Base-by-base conservation (phyloP, 352 stramenopile species). In the Phytophthora nicotianae region DNA sequence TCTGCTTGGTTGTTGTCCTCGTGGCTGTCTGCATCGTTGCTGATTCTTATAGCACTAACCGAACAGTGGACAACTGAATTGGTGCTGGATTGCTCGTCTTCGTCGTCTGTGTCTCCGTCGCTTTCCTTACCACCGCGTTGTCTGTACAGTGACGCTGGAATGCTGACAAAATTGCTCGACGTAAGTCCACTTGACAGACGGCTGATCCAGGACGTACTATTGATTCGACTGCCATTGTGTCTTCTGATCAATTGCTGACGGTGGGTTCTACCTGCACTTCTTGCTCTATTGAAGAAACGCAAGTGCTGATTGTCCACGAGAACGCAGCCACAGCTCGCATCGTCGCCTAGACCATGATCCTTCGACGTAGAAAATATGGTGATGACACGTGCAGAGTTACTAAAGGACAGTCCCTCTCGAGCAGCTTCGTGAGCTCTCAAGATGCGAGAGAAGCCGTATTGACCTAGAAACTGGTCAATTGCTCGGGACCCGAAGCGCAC, bases 351-450 rank as follows among this genome's bases (percentile, higher is more conserved):
- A 13, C 76, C 79, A 43, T 92, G 83, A 38, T 92, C 81, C 35
- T 88, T 89, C 10, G 81, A 90, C 1, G 81, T 91, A 4, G 79
- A 90, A 42, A 92, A 92, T 21, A 92, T 67, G 17, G 83, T 92
- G 42, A 91, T 56, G 50, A 90, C 73, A 2, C 77, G 71, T 13
- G 81, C 79, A 7, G 67, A 64, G 24, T 89, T 89, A 35, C 74
- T 68, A 13, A 92, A 65, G 0, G 43, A 63, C 3, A 92, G 51
- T 17, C 97, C 97, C 56, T 99, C 96, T 54, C 97, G 42, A 17
- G 62, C 61, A 16, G 89, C 76, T 46, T 94, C 86, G 47, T 96
- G 88, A 1, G 88, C 88, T 26, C 88, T 74, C 13, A 96, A 47
- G 9, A 96, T 83, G 24, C 75, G 72, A 41, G 83, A 71, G 9